These are phyloP conservation scores for Phragmites australis DNA, from an alignment of 176 grass and related monocot species.

Conservation along the genomic window DNA sequence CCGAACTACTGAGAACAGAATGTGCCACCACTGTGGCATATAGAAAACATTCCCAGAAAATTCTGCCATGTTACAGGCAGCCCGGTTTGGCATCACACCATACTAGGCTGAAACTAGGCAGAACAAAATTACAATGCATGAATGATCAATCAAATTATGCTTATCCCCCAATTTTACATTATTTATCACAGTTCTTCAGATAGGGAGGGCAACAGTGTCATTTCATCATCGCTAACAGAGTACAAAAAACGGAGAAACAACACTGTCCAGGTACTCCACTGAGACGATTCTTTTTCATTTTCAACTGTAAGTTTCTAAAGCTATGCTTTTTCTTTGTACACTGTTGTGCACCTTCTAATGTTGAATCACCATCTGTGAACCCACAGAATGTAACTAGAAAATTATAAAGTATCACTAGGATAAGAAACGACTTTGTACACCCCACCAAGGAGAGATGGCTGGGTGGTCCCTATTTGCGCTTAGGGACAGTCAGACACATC, in stretches of 20 bases:
- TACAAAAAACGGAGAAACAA: background rate
- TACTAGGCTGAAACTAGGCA: background rate
- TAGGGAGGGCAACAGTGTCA: background rate
- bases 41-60: background rate
- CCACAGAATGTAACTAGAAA: conserved; percentile 15
- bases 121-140: background rate
- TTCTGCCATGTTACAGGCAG: background rate
- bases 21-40: background rate
- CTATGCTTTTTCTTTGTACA: conserved; percentile 19
- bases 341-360: conserved; percentile 16
- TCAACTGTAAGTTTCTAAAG: conserved; percentile 31
- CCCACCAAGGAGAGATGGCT: conserved; percentile 34
- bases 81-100: background rate
- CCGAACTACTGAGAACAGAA: background rate
- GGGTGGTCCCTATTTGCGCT: conserved; percentile 8
- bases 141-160: background rate
- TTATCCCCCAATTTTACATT: background rate
- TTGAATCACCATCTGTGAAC: conserved; percentile 15
- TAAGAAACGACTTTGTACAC: conserved; percentile 36
- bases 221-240: background rate
- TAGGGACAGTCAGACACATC: conserved; percentile 2
- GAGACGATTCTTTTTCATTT: background rate
- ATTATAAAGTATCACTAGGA: background rate
- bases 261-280: background rate
- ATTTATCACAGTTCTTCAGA: background rate